A percentile compares a stretch with the other conserved stretches of the same genome.
These are phyloP conservation scores for Cutaneotrichosporon spelunceum DNA, from an alignment of 1,284 basidiomycete species.

Conservation along the genomic window DNA sequence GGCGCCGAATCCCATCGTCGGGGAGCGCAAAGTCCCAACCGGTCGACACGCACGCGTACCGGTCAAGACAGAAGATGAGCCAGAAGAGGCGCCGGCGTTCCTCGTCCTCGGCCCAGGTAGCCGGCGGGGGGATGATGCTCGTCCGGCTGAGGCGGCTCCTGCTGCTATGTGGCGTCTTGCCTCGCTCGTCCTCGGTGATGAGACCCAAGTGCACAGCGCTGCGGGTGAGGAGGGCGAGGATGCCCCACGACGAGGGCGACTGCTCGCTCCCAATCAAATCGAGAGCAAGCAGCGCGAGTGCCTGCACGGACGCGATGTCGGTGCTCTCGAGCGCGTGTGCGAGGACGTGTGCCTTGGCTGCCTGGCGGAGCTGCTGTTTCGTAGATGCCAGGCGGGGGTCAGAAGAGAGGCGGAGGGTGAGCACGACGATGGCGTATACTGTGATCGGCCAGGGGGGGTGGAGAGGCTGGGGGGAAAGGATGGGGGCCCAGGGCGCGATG, in stretches of 20 bases:
- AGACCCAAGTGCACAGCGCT: conserved; percentile 49
- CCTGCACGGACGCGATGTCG: conserved; percentile 47
- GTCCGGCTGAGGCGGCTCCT: conserved; percentile 44
- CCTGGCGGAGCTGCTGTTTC: conserved; percentile 34
- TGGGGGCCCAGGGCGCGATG: conserved; percentile 51
- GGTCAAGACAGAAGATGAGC: conserved; percentile 50
- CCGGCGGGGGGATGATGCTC: conserved; percentile 45
- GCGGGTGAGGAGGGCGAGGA: conserved; percentile 48
- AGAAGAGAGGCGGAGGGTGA: conserved; percentile 43
- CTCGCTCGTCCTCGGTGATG: conserved; percentile 37
- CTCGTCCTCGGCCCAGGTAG: conserved; percentile 50
- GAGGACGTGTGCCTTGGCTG: conserved; percentile 49
- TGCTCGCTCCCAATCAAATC: conserved; percentile 51
- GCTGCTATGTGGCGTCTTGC: conserved; percentile 23
- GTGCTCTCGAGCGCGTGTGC: conserved; percentile 49
- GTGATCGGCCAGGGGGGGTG: conserved; percentile 47
- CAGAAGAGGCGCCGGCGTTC: conserved; percentile 47
- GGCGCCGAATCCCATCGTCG: conserved; percentile 44
- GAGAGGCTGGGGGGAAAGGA: conserved; percentile 37
- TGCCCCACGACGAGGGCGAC: conserved; percentile 48
- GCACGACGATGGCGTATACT: conserved; percentile 50
- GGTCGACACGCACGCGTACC: conserved; percentile 49
- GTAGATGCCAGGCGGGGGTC: conserved; percentile 38
- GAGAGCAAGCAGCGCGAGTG: conserved; percentile 47
- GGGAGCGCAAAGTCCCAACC: conserved; percentile 52